Conservation (phyloP, 352 stramenopile genomes). For the Globisporangium cederbergense region DNA sequence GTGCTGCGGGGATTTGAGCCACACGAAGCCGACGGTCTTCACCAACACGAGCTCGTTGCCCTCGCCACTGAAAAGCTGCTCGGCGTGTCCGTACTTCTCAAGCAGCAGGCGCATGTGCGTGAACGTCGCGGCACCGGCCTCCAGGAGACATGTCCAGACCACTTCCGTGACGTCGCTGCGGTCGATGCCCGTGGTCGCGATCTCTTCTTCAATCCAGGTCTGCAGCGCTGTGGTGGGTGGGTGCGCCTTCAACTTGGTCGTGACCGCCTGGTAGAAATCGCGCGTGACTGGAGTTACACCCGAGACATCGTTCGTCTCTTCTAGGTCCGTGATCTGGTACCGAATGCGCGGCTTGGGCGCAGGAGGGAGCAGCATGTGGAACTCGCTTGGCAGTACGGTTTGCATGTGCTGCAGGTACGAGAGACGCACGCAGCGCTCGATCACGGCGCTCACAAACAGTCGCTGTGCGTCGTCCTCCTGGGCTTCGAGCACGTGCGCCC, state of each 20-base stretch:
- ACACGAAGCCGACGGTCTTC: slow-evolving; percentile 67
- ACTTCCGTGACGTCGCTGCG: slow-evolving; percentile 57
- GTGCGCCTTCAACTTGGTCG: slow-evolving; percentile 69
- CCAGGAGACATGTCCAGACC: slow-evolving; percentile 71
- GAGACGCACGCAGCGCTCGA: slow-evolving; percentile 80
- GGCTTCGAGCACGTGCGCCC: slow-evolving; percentile 74
- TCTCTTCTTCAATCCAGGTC: slow-evolving; percentile 60
- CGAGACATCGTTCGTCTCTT: slow-evolving; percentile 21
- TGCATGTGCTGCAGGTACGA: slow-evolving; percentile 88
- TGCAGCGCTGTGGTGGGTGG: slow-evolving; percentile 45
- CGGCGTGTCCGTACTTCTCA: slow-evolving; percentile 68
- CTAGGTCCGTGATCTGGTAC: slow-evolving; percentile 29
- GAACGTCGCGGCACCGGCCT: slow-evolving; percentile 75
- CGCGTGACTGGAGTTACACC: slow-evolving; percentile 25
- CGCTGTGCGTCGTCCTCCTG: slow-evolving; percentile 78
- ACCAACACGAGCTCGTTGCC: slow-evolving; percentile 57
- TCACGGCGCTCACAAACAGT: slow-evolving; percentile 80
- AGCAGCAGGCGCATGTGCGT: slow-evolving; percentile 78
- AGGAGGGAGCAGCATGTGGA: slow-evolving; percentile 76
- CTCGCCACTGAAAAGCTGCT: slow-evolving; percentile 43
- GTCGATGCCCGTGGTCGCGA: slow-evolving; percentile 37
- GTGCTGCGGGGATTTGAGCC: slow-evolving; percentile 82
- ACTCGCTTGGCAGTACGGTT: slow-evolving; percentile 57
- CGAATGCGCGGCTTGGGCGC: slow-evolving; percentile 66
- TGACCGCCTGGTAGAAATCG: slow-evolving; percentile 55